phyloP scores from a whole-genome alignment of 345 rosid genomes.

The Brassica incana region DNA sequence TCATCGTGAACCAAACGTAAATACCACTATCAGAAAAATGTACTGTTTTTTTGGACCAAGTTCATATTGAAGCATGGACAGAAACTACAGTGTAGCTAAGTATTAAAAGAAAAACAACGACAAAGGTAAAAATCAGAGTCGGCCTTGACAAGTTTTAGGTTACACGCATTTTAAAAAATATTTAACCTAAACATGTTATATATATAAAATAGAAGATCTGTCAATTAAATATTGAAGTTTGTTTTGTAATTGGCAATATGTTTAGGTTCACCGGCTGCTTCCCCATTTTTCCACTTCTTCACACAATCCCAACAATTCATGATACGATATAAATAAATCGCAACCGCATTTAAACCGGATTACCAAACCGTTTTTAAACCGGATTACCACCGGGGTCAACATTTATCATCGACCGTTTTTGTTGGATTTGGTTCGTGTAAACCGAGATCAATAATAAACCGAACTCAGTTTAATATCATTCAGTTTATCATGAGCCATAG shows the following conservation, averaged over 20 bases:
- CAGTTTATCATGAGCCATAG: neutral
- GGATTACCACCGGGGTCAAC: no score
- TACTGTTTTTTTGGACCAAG: no score
- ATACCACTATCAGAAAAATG: neutral
- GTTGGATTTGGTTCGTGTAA: neutral
- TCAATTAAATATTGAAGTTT: neutral
- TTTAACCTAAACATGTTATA: neutral
- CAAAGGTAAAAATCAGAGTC: neutral
- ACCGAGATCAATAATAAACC: neutral
- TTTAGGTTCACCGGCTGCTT: no score
- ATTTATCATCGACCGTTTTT: no score
- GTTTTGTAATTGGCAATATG: neutral
- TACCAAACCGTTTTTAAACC: no score
- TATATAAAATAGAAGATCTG: neutral
- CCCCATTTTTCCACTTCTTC: no score
- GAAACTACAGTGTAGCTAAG: neutral
- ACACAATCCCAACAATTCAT: constrained; percentile 3
- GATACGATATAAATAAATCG: no score
- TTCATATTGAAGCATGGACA: neutral
- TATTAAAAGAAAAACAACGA: neutral
- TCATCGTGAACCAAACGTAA: neutral
- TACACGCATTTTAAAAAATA: neutral
- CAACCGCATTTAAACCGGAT: no score
- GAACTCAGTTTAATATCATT: neutral
- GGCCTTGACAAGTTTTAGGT: neutral